Base-by-base conservation (phyloP, 192 early-diverging fungal genomes). In the Physocladia obscura region DNA sequence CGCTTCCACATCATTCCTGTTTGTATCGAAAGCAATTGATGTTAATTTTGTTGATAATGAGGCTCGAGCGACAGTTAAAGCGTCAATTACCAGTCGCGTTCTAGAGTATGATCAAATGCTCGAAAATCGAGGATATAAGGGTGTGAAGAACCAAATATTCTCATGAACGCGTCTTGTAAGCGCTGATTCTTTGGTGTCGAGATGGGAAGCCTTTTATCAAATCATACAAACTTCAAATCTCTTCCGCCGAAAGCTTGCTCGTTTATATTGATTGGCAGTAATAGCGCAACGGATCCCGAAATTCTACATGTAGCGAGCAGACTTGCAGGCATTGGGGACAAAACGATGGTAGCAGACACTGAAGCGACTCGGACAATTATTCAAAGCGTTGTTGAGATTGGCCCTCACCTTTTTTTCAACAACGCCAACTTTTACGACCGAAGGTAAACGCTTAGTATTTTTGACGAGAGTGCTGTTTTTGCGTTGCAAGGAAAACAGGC, bases 1-100 rank as follows among this genome's bases (percentile, higher is more conserved):
- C 55, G 95, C 96, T 0, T 95, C 96, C 32, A 93, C 95, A 8
- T 98, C 96, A 0, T 94, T 98, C 89, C 96, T 95, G 49, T 98
- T 97, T 62, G 93, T 97, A 19, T 95, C 93, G 73, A 98, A 98
- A 81, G 92, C 94, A 29, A 81, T 93, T 34, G 96, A 89, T 55
- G 74, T 86, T 21, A 91, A 97, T 82, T 95, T 98, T 71, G 93
- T 98, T 64, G 93, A 96, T 17, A 78, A 91, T 3, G 94, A 95
- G 34, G 94, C 95, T 19, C 87, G 85, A 40, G 94, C 94, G 5
- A 79, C 97, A 30, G 84, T 87, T 34, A 82, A 84, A 24, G 77
- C 52, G 86, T 90, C 32, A 77, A 91, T 40, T 34, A 19, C 17
- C 6, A 21, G 51, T 51, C 82, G 88, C 21, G 76, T 75, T n/a